Evolutionary conservation across 345 rosid species (phyloP).

Genomic region (Brassica carinata): DNA sequence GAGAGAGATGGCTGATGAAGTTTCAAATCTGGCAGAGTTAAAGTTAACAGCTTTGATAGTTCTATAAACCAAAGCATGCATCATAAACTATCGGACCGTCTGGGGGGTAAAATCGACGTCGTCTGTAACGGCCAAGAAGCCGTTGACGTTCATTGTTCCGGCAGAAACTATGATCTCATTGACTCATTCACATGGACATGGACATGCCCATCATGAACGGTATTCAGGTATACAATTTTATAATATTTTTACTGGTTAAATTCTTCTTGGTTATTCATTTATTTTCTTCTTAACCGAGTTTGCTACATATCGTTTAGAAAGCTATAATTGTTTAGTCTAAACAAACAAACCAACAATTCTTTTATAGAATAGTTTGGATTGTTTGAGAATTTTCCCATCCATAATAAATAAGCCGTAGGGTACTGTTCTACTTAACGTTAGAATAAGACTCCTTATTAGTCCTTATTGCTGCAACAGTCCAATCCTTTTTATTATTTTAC

Average conservation of each 20-base stretch:
- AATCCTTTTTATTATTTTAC: neutral
- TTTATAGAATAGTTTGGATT: neutral
- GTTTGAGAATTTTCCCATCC: neutral
- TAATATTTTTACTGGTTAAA: neutral
- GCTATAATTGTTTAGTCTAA: too few species aligned
- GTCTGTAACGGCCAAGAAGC: constrained; percentile 35
- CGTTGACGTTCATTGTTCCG: constrained; percentile 48
- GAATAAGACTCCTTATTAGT: constrained; percentile 3
- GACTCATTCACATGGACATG: constrained; percentile 81
- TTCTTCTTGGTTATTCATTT: neutral
- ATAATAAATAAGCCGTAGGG: neutral
- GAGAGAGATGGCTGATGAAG: neutral
- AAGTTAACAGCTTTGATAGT: constrained; percentile 56
- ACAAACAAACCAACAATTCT: too few species aligned
- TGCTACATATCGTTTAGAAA: too few species aligned
- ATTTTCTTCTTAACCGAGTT: neutral
- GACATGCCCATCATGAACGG: constrained; percentile 95
- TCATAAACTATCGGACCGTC: constrained; percentile 47
- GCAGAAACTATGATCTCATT: constrained; percentile 70
- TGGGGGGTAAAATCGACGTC: constrained; percentile 55
- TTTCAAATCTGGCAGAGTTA: constrained; percentile 27
- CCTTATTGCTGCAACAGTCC: neutral
- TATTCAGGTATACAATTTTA: constrained; percentile 54
- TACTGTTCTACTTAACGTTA: neutral
- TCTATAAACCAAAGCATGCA: constrained; percentile 53